These are phyloP conservation scores for Aspergillus puulaauensis DNA, from an alignment of 2,329 filamentous ascomycete species.

Conservation along the genomic window DNA sequence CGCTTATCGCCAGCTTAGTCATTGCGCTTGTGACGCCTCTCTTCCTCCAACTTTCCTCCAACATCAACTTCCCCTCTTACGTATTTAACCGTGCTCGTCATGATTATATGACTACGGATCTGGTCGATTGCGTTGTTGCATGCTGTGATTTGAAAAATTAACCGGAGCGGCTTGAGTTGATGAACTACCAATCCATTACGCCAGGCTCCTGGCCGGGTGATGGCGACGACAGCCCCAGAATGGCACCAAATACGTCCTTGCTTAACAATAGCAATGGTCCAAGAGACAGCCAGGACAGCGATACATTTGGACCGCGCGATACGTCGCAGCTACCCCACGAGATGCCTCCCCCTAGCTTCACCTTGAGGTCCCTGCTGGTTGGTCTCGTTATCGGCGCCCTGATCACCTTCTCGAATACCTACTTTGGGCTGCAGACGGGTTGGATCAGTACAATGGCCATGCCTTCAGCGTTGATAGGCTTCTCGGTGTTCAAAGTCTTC, in stretches of 20 bases:
- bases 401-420: slow-evolving; percentile 97
- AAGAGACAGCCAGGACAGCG: neutral
- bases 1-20: slow-evolving; percentile 5
- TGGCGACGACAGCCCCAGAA: slow-evolving; percentile 13
- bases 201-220: slow-evolving; percentile 27
- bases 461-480: slow-evolving; percentile 91
- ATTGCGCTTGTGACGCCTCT: neutral
- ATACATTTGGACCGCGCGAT: neutral
- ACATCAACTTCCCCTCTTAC: neutral
- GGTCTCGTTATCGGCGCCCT: slow-evolving; percentile 83
- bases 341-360: slow-evolving; percentile 66
- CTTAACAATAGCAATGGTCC: neutral
- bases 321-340: slow-evolving; percentile 8
- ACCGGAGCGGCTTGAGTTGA: slow-evolving; percentile 14
- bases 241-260: slow-evolving; percentile 8
- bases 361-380: slow-evolving; percentile 72
- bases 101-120: neutral
- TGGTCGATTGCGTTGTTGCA: neutral
- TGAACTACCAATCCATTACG: slow-evolving; percentile 38
- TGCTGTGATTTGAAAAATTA: neutral
- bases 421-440: slow-evolving; percentile 93
- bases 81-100: neutral
- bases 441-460: slow-evolving; percentile 91
- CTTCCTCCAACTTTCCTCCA: neutral
- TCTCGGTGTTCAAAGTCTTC: slow-evolving; percentile 84